These are phyloP conservation scores for Penicillium maclennaniae DNA, from an alignment of 495 filamentous ascomycete species.

Conservation along the genomic window DNA sequence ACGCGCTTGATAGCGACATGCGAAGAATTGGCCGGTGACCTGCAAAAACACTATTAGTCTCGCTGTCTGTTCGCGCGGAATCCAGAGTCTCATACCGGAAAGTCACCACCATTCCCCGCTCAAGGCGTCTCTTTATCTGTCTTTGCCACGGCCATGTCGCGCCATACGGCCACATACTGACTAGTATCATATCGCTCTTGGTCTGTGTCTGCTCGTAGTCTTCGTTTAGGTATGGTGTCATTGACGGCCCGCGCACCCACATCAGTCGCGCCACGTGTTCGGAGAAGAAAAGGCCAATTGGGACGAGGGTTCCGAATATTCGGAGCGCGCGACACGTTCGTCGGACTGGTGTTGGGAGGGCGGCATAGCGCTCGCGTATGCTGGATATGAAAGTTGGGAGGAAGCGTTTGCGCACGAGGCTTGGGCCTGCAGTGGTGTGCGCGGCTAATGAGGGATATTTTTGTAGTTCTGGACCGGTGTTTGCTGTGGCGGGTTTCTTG, in stretches of 20 bases:
- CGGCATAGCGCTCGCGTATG: constrained; percentile 31
- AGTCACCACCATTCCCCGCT: constrained; percentile 53
- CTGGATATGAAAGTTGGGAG: constrained; percentile 25
- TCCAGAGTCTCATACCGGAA: constrained; percentile 39
- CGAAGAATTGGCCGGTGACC: constrained; percentile 60
- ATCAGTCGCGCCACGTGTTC: constrained; percentile 58
- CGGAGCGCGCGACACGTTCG: constrained; percentile 38
- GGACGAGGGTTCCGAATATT: constrained; percentile 56
- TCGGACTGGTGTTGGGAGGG: constrained; percentile 31
- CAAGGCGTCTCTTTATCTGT: constrained; percentile 31
- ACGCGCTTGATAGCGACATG: constrained; percentile 65
- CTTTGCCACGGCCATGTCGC: constrained; percentile 38
- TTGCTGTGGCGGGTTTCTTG: neutral
- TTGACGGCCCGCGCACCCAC: constrained; percentile 63
- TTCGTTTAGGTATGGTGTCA: constrained; percentile 74
- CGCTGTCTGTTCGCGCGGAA: neutral
- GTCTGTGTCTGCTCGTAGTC: constrained; percentile 54
- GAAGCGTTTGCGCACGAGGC: constrained; percentile 8
- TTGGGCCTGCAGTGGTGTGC: constrained; percentile 3
- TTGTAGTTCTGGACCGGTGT: neutral
- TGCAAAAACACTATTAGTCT: constrained; percentile 21
- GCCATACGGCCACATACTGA: constrained; percentile 44
- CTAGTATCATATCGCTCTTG: constrained; percentile 47
- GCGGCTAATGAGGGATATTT: neutral
- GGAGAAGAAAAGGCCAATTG: constrained; percentile 62